A percentile compares a stretch with the other conserved stretches of the same genome.
These are phyloP conservation scores for Cryptosporidium parvum DNA, from an alignment of 169 alveolate genomes.

Conservation along the genomic window DNA sequence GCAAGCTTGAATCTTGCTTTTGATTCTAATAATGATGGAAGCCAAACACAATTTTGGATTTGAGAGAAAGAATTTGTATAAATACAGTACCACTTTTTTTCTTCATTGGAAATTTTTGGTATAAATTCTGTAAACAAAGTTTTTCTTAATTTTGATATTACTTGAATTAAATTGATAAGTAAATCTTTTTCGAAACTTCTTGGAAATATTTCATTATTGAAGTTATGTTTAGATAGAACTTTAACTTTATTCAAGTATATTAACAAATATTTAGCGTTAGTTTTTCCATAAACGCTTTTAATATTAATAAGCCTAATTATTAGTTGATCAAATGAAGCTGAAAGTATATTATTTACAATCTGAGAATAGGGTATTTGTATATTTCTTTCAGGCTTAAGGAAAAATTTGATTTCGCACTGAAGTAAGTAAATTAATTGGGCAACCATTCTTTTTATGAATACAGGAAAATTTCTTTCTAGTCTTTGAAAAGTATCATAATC, in stretches of 20 bases:
- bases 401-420: slow-evolving; percentile 14
- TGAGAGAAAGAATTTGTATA: slow-evolving; percentile 1
- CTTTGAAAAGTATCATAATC: slow-evolving; percentile 21
- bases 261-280: slow-evolving; percentile 9
- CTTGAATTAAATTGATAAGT: neutral
- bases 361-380: neutral
- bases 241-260: neutral
- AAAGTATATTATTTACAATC: slow-evolving; percentile 2
- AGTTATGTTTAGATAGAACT: neutral
- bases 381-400: neutral
- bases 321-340: slow-evolving; percentile 24
- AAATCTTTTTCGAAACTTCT: neutral
- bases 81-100: slow-evolving; percentile 22
- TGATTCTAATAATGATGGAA: slow-evolving; percentile 59
- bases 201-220: neutral
- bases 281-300: slow-evolving; percentile 19
- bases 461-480: neutral
- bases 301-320: neutral
- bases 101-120: neutral
- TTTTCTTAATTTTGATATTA: neutral
- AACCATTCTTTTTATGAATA: slow-evolving; percentile 14
- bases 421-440: slow-evolving; percentile 32
- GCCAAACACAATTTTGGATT: slow-evolving; percentile 32
- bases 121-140: neutral
- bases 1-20: slow-evolving; percentile 44